Conservation (phyloP, 306 rosid genomes). For the Vigna angularis region DNA sequence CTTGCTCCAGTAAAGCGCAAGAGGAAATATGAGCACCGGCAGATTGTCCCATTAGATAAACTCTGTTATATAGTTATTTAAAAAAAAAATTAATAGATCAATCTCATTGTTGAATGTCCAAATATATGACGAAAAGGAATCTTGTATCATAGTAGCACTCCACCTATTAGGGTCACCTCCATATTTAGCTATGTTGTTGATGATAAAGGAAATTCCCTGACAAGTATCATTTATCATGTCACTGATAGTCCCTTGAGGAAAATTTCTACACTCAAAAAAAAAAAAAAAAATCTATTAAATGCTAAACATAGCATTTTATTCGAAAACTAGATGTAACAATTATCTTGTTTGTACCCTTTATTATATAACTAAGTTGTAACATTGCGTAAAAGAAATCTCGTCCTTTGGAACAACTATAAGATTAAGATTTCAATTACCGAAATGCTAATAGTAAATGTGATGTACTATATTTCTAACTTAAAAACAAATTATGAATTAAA, state of each 20-base stretch:
- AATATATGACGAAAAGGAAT: conserved; percentile 35
- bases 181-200: conserved; percentile 72
- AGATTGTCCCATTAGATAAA: conserved; percentile 98
- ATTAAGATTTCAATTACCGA: conserved; percentile 7
- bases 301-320: conserved; percentile 17
- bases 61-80: conserved; percentile 55
- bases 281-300: conserved; percentile 33
- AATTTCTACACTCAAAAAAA: conserved; percentile 71
- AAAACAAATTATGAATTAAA: conserved; percentile 28
- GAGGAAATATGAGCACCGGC: conserved; percentile 97
- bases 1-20: conserved; percentile 85
- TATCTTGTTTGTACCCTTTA: conserved; percentile 5
- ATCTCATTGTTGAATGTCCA: conserved; percentile 31
- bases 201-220: conserved; percentile 75
- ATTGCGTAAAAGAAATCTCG: conserved; percentile 1
- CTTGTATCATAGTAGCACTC: conserved; percentile 36
- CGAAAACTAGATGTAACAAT: conserved; percentile 23
- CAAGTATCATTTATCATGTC: conserved; percentile 91
- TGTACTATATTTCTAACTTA: neutral
- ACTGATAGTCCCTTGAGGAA: conserved; percentile 98
- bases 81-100: conserved; percentile 32
- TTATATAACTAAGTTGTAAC: neutral
- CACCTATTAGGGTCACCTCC: conserved; percentile 95
- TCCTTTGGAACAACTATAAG: conserved; percentile 12
- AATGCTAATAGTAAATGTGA: conserved; percentile 11